Evolutionary conservation across 163 green algal genomes (phyloP).

Genomic region (Scenedesmus sp.): DNA sequence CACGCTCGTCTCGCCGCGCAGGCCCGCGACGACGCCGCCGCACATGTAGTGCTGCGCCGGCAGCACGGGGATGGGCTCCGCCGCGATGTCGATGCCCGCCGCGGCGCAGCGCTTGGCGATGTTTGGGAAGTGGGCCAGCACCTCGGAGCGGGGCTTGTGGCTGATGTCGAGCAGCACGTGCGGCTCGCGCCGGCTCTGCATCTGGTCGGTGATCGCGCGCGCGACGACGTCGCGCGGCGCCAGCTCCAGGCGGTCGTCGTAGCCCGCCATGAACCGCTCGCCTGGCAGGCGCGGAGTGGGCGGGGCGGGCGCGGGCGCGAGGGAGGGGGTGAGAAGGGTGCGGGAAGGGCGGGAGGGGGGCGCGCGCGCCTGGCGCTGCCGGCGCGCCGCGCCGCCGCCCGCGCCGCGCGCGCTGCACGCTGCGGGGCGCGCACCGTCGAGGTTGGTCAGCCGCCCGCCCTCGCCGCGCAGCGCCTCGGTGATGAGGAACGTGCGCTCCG

Average conservation of each 20-base stretch:
- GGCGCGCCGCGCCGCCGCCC: too few species aligned
- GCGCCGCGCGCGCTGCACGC: neutral
- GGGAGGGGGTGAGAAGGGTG: too few species aligned
- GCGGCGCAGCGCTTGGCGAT: constrained; percentile 78
- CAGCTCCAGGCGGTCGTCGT: constrained; percentile 91
- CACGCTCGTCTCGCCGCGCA: constrained; percentile 88
- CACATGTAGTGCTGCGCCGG: constrained; percentile 99
- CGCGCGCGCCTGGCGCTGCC: too few species aligned
- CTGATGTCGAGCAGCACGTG: constrained; percentile 93
- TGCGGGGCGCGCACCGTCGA: constrained; percentile 26
- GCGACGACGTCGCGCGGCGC: constrained; percentile 97
- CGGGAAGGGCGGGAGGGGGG: too few species aligned
- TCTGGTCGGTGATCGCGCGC: constrained; percentile 90
- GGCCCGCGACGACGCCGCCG: constrained; percentile 88
- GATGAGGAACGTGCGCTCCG: constrained; percentile 88
- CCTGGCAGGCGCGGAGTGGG: constrained; percentile 36
- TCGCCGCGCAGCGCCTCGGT: constrained; percentile 96
- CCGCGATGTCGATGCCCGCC: constrained; percentile 86
- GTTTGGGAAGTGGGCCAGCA: constrained; percentile 94
- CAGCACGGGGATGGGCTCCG: constrained; percentile 93
- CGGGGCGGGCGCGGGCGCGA: neutral
- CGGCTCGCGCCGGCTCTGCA: constrained; percentile 63
- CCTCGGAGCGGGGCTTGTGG: constrained; percentile 76
- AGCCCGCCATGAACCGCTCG: constrained; percentile 95
- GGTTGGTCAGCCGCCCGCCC: constrained; percentile 90